These are phyloP conservation scores for Ceraceosorus guamensis DNA, from an alignment of 1,284 basidiomycete species.

Conservation along the genomic window DNA sequence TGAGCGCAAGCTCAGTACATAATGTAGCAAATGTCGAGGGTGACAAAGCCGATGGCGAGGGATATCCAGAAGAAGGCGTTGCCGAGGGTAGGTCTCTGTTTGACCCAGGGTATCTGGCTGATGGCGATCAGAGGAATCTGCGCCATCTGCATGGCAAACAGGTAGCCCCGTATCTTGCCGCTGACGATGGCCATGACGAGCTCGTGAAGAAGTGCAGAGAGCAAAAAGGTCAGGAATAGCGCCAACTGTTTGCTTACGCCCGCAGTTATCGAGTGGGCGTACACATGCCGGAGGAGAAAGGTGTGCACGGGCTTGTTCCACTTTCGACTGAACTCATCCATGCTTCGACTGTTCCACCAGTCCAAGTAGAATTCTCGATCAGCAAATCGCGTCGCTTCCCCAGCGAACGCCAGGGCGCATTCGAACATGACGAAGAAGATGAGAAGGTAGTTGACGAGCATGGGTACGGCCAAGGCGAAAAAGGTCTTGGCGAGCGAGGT, in stretches of 20 bases:
- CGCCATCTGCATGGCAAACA: slow-evolving; percentile 59
- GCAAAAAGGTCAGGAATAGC: slow-evolving; percentile 81
- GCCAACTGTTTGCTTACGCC: slow-evolving; percentile 68
- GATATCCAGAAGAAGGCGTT: slow-evolving; percentile 85
- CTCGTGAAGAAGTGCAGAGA: slow-evolving; percentile 63
- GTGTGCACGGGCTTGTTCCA: slow-evolving; percentile 62
- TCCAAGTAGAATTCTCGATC: slow-evolving; percentile 96
- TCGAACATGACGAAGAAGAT: slow-evolving; percentile 50
- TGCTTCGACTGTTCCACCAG: slow-evolving; percentile 93
- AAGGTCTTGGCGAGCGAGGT: slow-evolving; percentile 51
- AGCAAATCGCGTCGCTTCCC: slow-evolving; percentile 72
- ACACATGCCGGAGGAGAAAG: slow-evolving; percentile 90
- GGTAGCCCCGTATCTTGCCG: slow-evolving; percentile 46
- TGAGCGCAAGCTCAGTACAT: slow-evolving; percentile 15
- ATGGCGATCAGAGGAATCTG: slow-evolving; percentile 86
- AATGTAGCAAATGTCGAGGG: slow-evolving; percentile 73
- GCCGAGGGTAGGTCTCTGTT: slow-evolving; percentile 30
- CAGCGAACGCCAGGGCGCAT: slow-evolving; percentile 88
- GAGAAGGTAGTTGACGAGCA: slow-evolving; percentile 62
- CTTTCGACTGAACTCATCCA: slow-evolving; percentile 71
- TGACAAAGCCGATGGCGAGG: slow-evolving; percentile 71
- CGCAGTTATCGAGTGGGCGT: slow-evolving; percentile 69
- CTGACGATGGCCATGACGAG: slow-evolving; percentile 74
- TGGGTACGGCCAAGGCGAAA: slow-evolving; percentile 81
- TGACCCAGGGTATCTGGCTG: slow-evolving; percentile 54